Percentiles rank a stretch among this genome's conserved stretches.
Evolutionary conservation across 2,329 filamentous ascomycete genomes (phyloP).

Genomic region (Myriosclerotinia duriaeana): DNA sequence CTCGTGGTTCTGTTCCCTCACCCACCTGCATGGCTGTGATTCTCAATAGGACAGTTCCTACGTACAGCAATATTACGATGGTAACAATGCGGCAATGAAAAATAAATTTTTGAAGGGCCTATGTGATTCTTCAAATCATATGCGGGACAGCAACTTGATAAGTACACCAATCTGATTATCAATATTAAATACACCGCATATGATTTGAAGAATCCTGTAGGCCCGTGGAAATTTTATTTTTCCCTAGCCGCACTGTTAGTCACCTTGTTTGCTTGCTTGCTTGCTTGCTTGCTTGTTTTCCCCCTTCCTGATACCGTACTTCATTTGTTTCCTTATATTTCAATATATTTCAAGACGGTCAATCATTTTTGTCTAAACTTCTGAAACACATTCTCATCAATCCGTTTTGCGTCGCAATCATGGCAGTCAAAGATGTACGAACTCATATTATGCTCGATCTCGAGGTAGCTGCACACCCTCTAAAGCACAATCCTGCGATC

Average conservation of each 20-base stretch:
- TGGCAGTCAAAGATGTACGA: constrained; percentile 11
- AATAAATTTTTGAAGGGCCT: no score
- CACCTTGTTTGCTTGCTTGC: no score
- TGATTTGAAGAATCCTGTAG: no score
- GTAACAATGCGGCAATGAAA: no score
- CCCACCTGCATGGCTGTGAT: background rate
- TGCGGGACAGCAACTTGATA: no score
- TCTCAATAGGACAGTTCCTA: background rate
- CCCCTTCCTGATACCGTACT: background rate
- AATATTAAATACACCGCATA: no score
- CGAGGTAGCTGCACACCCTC: constrained; percentile 12
- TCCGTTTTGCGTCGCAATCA: background rate
- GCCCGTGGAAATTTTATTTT: no score
- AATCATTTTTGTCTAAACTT: background rate
- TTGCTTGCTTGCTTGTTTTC: background rate
- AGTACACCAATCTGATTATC: no score
- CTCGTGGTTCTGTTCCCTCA: background rate
- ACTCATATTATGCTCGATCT: constrained; percentile 17
- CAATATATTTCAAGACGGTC: background rate
- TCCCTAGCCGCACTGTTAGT: no score
- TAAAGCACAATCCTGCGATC: constrained; percentile 13
- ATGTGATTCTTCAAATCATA: no score
- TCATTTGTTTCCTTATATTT: background rate
- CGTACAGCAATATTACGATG: background rate
- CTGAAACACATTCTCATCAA: background rate